These are phyloP conservation scores for Murraya koenigii DNA, from an alignment of 345 rosid species.

Conservation along the genomic window DNA sequence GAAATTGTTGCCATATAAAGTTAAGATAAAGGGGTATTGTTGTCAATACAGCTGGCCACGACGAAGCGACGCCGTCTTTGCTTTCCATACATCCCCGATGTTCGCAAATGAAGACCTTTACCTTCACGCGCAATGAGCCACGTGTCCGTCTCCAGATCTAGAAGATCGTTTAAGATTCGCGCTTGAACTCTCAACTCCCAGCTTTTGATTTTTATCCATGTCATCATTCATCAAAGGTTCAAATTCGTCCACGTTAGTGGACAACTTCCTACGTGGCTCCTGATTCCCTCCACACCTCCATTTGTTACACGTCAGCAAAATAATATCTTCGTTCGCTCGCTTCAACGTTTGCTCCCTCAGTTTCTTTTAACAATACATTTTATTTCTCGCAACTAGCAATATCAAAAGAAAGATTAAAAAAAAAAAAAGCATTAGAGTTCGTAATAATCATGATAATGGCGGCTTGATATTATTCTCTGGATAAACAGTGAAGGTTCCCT, in stretches of 20 bases:
- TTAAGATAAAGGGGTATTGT: not conserved
- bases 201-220: constrained; percentile 52
- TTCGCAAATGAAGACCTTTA: not conserved
- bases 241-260: constrained; percentile 11
- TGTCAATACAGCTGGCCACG: not conserved
- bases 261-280: constrained; percentile 15
- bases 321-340: constrained; percentile 35
- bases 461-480: constrained; percentile 25
- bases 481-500: constrained; percentile 32
- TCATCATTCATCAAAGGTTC: constrained; percentile 19
- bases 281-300: constrained; percentile 25
- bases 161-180: constrained; percentile 22
- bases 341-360: not conserved
- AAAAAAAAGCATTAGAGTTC: constrained; percentile 2
- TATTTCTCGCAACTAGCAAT: not conserved
- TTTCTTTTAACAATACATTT: constrained; percentile 18
- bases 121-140: constrained; percentile 10
- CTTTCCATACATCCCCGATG: not conserved
- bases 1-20: not conserved
- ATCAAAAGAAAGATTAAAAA: not conserved
- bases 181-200: constrained; percentile 13
- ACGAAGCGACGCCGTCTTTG: too few relatives aligned
- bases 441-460: constrained; percentile 14
- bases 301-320: constrained; percentile 38
- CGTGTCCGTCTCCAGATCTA: constrained; percentile 30